phyloP scores from a whole-genome alignment of 2,329 filamentous ascomycete species.

The Mycosphaerella sp. region DNA sequence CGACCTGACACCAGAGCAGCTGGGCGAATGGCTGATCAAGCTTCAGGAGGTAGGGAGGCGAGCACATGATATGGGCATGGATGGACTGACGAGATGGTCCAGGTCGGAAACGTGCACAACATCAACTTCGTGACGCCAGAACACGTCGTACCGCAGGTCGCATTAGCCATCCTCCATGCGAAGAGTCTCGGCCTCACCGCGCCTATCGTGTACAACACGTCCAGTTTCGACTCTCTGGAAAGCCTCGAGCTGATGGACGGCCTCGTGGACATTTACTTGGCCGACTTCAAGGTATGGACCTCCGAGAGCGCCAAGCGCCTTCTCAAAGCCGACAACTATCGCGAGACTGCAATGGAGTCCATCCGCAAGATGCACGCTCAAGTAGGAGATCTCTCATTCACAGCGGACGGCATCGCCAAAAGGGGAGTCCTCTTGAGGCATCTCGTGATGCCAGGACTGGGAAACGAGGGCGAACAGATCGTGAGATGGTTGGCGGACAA shows the following conservation, averaged over 20 bases:
- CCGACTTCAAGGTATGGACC: conserved; percentile 81
- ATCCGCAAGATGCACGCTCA: conserved; percentile 74
- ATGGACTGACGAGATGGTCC: conserved; percentile 53
- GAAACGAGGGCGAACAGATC: conserved; percentile 65
- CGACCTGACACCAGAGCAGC: conserved; percentile 68
- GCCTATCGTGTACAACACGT: conserved; percentile 81
- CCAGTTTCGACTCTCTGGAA: conserved; percentile 68
- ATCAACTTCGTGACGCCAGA: conserved; percentile 85
- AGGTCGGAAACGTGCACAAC: conserved; percentile 75
- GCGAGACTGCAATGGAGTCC: conserved; percentile 64
- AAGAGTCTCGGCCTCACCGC: conserved; percentile 61
- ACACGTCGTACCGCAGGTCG: conserved; percentile 79
- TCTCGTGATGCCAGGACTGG: conserved; percentile 76
- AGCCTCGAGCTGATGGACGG: conserved; percentile 69
- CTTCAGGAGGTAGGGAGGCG: conserved; percentile 57
- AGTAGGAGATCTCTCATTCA: conserved; percentile 78
- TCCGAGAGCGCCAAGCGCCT: conserved; percentile 59
- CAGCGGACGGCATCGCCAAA: conserved; percentile 72
- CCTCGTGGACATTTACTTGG: conserved; percentile 78
- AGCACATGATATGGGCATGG: not conserved
- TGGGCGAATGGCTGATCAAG: conserved; percentile 78
- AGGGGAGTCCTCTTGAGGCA: conserved; percentile 69
- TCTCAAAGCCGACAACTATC: conserved; percentile 73
- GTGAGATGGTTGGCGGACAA: conserved; percentile 69
- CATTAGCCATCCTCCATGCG: conserved; percentile 66